Conservation (phyloP, 2,329 filamentous ascomycete species). For the Cytospora paraplurivora region DNA sequence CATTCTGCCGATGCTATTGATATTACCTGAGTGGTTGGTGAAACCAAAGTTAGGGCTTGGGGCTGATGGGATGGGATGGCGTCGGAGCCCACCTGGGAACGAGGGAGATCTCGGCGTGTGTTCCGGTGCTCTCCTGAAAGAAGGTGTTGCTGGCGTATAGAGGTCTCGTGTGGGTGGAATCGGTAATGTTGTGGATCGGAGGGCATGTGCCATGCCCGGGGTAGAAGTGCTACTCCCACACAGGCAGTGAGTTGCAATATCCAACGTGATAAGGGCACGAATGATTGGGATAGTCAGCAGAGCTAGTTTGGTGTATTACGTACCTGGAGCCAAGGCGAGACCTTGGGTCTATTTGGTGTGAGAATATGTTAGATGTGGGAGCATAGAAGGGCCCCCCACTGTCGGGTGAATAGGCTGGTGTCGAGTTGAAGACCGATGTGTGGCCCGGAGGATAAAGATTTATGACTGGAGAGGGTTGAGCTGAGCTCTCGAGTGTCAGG, state of each 20-base stretch:
- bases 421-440: slow-evolving; percentile 48
- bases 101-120: slow-evolving; percentile 55
- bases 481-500: slow-evolving; percentile 55
- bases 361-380: slow-evolving; percentile 45
- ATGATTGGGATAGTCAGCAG: slow-evolving; percentile 22
- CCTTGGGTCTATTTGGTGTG: slow-evolving; percentile 54
- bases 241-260: slow-evolving; percentile 39
- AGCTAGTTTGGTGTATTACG: slow-evolving; percentile 38
- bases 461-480: slow-evolving; percentile 52
- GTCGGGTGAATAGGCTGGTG: slow-evolving; percentile 54
- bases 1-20: slow-evolving; percentile 48
- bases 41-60: slow-evolving; percentile 51
- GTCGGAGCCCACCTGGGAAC: slow-evolving; percentile 50
- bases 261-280: slow-evolving; percentile 19
- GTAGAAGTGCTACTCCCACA: slow-evolving; percentile 50
- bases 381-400: slow-evolving; percentile 51
- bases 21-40: slow-evolving; percentile 36
- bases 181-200: slow-evolving; percentile 55
- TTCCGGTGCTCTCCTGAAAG: slow-evolving; percentile 52
- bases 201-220: slow-evolving; percentile 61
- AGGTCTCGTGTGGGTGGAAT: slow-evolving; percentile 56
- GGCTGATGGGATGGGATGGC: slow-evolving; percentile 56
- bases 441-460: slow-evolving; percentile 51
- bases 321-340: slow-evolving; percentile 59
- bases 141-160: slow-evolving; percentile 54